Percentiles rank a stretch among this genome's conserved stretches.
phyloP scores from a whole-genome alignment of 2,329 filamentous ascomycete species.

The Sporothrix humicola region DNA sequence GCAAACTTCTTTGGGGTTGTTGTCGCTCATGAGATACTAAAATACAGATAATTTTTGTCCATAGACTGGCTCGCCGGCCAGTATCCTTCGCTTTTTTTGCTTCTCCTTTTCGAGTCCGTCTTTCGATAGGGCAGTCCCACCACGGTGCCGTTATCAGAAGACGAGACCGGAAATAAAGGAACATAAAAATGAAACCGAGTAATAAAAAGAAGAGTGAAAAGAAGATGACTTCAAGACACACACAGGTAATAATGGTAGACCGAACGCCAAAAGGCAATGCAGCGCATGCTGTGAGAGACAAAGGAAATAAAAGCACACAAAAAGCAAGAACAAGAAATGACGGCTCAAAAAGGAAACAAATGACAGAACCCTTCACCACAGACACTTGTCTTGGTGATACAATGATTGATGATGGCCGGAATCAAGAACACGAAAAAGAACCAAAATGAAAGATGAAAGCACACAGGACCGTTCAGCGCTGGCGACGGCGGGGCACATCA shows the following conservation, averaged over 20 bases:
- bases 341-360: not conserved
- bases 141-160: not conserved
- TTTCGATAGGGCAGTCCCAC: not conserved
- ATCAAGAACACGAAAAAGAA: not conserved
- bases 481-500: not conserved
- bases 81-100: slow-evolving; percentile 9
- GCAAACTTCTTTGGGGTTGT: slow-evolving; percentile 5
- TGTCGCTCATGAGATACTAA: slow-evolving; percentile 23
- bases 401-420: not conserved
- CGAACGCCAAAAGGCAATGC: slow-evolving; percentile 36
- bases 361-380: not conserved
- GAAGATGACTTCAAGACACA: not conserved
- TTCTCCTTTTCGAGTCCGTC: not conserved
- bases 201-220: not conserved
- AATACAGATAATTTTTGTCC: not conserved
- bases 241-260: slow-evolving; percentile 3
- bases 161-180: not conserved
- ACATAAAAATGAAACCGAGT: slow-evolving; percentile 14
- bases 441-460: not conserved
- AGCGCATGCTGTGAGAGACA: slow-evolving; percentile 11
- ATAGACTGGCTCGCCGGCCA: slow-evolving; percentile 30
- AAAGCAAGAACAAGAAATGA: slow-evolving; percentile 25
- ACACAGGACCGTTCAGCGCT: not conserved
- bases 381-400: slow-evolving; percentile 24
- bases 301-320: not conserved